Evolutionary conservation across 2,329 filamentous ascomycete species (phyloP), one percentile per base, ranked within the genome.

Genomic region (Neofusicoccum parvum): DNA sequence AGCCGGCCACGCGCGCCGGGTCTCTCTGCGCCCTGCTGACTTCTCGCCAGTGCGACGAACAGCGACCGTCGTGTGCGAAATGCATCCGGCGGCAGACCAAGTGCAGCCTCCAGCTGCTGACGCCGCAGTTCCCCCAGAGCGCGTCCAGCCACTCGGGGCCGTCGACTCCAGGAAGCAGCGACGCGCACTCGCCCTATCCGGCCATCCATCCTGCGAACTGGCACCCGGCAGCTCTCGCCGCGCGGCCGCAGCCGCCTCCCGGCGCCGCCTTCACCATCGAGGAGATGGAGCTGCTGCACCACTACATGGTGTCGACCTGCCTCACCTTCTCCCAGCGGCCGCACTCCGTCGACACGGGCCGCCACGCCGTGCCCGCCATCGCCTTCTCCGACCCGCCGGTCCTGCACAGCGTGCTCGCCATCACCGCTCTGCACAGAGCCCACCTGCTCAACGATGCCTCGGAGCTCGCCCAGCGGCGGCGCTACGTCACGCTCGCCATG

Each of bases 321-420:
- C 66, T 67, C 45, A 72, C 70, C 9, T 69, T 73, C 5, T 67
- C 68, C n/a, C 45, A 63, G 3, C 67, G 69, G n/a, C 49, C 70
- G 1, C 67, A 66, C 4, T 67, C 68, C 3, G 67, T 70, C 48
- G 68, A 66, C 5, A 70, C 64, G 36, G 62, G 67, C 5, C 69
- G 65, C 9, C 63, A 67, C 46, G 64, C 79, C 17, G 15, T 27
- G 5, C 68, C 72, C 43, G 69, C 73, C 34, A 67, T 77, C 41
- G 78, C 77, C 1, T 78, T 80, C 53, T 73, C 78, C 6, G 76
- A 79, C 67, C 74, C 78, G 3, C 82, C 80, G 49, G 72, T 82
- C 23, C 71, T 83, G 10, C 77, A 82, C 66, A 76, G 75, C 39
- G 70, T 81, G 12, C 72, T 82, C 6, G 80, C 80, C 11, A 69